A percentile compares a stretch with the other conserved stretches of the same genome.
Conservation (phyloP, 2,329 filamentous ascomycete genomes). For the Cladophialophora yegresii region DNA sequence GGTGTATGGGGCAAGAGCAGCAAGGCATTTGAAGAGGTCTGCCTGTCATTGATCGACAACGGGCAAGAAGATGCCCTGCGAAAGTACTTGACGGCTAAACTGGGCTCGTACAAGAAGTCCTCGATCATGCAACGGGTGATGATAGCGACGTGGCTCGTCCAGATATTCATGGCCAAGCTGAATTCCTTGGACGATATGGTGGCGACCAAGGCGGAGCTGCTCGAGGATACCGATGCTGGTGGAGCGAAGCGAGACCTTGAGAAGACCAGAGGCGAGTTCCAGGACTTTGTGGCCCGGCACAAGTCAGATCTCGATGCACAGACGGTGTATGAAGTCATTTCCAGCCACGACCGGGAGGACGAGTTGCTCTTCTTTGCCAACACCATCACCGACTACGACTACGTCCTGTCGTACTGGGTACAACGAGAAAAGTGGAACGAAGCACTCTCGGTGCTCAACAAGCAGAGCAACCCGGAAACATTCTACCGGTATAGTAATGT, state of each 20-base stretch:
- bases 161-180: slow-evolving; percentile 95
- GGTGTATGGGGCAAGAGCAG: slow-evolving; percentile 91
- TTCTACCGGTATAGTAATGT: slow-evolving; percentile 98
- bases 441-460: slow-evolving; percentile 83
- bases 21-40: slow-evolving; percentile 95
- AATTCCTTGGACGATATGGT: slow-evolving; percentile 94
- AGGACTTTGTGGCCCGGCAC: slow-evolving; percentile 82
- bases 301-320: slow-evolving; percentile 85
- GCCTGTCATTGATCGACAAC: slow-evolving; percentile 84
- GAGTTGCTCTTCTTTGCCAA: slow-evolving; percentile 91
- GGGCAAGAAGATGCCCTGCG: slow-evolving; percentile 86
- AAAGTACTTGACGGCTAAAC: slow-evolving; percentile 83
- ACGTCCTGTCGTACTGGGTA: slow-evolving; percentile 95
- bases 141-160: slow-evolving; percentile 92
- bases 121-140: slow-evolving; percentile 90
- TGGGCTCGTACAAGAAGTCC: slow-evolving; percentile 77
- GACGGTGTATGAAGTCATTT: slow-evolving; percentile 93
- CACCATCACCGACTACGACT: slow-evolving; percentile 86
- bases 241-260: slow-evolving; percentile 73
- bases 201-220: slow-evolving; percentile 79
- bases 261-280: slow-evolving; percentile 73
- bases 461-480: slow-evolving; percentile 85
- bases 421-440: slow-evolving; percentile 91
- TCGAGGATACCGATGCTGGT: slow-evolving; percentile 68
- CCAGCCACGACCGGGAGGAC: slow-evolving; percentile 89